Evolutionary conservation across 176 grass and related monocot species (phyloP), one percentile per base, ranked within the genome.

Genomic region (Miscanthus lutarioriparius): DNA sequence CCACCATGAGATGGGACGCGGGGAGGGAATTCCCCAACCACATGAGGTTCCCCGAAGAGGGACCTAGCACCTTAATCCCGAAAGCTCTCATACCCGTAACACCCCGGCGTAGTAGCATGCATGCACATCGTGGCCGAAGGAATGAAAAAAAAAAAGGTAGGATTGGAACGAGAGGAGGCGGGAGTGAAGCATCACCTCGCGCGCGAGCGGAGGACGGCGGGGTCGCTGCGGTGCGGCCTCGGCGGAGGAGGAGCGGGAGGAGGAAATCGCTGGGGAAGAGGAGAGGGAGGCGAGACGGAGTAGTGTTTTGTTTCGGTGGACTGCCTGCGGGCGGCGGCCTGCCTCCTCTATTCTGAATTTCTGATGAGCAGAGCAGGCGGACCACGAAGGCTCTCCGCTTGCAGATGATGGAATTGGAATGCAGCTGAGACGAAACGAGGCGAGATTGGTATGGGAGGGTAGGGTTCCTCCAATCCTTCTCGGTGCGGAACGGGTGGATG

Each of bases 141-240:
- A 25, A 30, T 1, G 10, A 22, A 65, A 33, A 15, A 4, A 7
- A 45, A 13, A 13, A 11, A 33, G 45, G 1, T 30, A 14, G 39
- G 37, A 67, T 19, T 14, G 82, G 8, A 33, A 1, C 1, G 27
- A 19, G 48, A 25, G 71, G 2, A 64, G 49, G 8, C 9, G 72
- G 48, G 7, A 35, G 5, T 27, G 45, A 8, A 44, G 44, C 16
- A 2, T 89, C 82, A 89, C 87, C 87, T 89, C 23, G n/a, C 23
- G 25, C 16, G 53, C 15, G 28, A 14, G 14, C 43, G 45, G 70
- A 12, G 38, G 35, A 1, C 26, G 47, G 20, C 8, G 17, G 23
- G 11, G 64, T 74, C 13, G 62, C 32, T 6, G 66, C 64, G 3
- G 76, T n/a, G n/a, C n/a, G n/a, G n/a, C 8, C 20, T 30, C 72